Evolutionary conservation across 345 rosid species (phyloP).

Genomic region (Aquilaria sinensis): DNA sequence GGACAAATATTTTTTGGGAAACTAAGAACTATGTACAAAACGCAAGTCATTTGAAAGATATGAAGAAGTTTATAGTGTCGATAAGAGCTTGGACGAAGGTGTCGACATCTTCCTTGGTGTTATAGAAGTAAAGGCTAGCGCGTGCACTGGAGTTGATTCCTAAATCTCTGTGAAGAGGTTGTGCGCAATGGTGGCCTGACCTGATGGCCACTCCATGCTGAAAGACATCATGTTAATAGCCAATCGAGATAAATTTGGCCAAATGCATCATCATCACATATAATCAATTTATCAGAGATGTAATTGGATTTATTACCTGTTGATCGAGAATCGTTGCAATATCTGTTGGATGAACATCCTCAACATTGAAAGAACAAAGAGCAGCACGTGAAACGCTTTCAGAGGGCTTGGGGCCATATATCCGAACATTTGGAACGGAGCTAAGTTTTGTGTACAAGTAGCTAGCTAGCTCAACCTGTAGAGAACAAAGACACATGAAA

Average conservation of each 20-base stretch:
- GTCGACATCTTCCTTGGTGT: conserved; percentile 85
- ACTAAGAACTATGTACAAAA: background rate
- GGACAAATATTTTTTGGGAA: no score
- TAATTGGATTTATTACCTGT: conserved; percentile 42
- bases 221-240: conserved; percentile 12
- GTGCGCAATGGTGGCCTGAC: conserved; percentile 97
- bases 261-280: background rate
- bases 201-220: conserved; percentile 99
- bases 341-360: conserved; percentile 81
- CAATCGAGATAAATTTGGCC: background rate
- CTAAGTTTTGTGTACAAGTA: conserved; percentile 71
- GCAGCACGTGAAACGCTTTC: conserved; percentile 52
- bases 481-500: background rate
- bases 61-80: conserved; percentile 76
- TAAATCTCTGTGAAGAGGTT: conserved; percentile 80
- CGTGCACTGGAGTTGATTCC: conserved; percentile 88
- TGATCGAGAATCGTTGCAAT: conserved; percentile 89
- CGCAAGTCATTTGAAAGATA: conserved; percentile 48
- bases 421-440: conserved; percentile 49
- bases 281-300: background rate
- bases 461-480: conserved; percentile 59
- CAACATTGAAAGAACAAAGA: conserved; percentile 87
- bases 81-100: conserved; percentile 56
- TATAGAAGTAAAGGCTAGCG: conserved; percentile 92
- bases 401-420: conserved; percentile 88